phyloP scores from a whole-genome alignment of 352 stramenopile species.

The Phytophthora idaei region DNA sequence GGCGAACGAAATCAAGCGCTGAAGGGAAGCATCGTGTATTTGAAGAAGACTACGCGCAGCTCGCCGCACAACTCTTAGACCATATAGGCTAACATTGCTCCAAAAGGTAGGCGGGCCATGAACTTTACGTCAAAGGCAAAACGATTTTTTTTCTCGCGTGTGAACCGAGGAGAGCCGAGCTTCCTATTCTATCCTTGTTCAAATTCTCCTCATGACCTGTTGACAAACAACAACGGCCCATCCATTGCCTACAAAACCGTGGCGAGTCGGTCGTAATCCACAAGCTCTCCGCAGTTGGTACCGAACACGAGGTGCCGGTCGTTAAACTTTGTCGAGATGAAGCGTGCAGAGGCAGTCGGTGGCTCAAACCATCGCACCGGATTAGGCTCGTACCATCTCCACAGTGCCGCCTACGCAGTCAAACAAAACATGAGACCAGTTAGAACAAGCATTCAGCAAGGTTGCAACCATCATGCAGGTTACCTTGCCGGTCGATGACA shows the following conservation, averaged over 20 bases:
- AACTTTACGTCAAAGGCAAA: constrained; percentile 15
- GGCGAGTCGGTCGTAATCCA: constrained; percentile 81
- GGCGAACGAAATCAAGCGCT: constrained; percentile 50
- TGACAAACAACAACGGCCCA: constrained; percentile 13
- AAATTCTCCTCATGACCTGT: constrained; percentile 28
- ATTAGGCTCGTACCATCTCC: constrained; percentile 85
- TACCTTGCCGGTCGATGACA: constrained; percentile 80
- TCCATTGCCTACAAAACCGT: constrained; percentile 48
- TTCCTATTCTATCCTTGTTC: constrained; percentile 46
- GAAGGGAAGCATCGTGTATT: constrained; percentile 63
- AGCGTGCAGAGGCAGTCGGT: constrained; percentile 51
- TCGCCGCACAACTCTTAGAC: constrained; percentile 9
- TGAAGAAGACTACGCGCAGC: constrained; percentile 48
- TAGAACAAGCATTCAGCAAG: constrained; percentile 6
- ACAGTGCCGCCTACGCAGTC: constrained; percentile 65
- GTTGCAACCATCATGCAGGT: neutral
- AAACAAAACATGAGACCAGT: constrained; percentile 12
- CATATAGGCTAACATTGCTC: neutral
- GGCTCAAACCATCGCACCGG: constrained; percentile 78
- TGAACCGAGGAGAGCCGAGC: constrained; percentile 14
- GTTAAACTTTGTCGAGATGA: constrained; percentile 77
- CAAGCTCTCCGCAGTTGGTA: constrained; percentile 71
- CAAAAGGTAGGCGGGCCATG: neutral
- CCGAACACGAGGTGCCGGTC: constrained; percentile 79
- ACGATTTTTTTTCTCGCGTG: constrained; percentile 19